Percentiles rank a stretch among this genome's conserved stretches.
phyloP scores from a whole-genome alignment of 179 eudicot species.

The Camellia oleifera region DNA sequence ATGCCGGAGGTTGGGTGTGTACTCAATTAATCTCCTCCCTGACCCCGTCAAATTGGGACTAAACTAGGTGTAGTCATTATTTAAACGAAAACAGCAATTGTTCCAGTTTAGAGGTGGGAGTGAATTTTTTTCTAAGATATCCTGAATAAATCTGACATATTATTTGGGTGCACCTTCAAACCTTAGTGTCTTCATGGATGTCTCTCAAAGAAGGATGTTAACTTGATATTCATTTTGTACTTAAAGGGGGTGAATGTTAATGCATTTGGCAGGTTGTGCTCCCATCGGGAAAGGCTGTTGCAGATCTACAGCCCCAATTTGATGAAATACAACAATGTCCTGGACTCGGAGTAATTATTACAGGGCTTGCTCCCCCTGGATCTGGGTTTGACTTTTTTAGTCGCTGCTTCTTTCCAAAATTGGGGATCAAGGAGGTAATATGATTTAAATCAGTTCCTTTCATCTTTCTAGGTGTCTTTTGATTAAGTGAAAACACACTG shows the following conservation, averaged over 20 bases:
- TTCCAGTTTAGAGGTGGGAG: background rate
- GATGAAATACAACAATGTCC: constrained; percentile 50
- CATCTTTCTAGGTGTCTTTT: background rate
- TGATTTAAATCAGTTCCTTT: background rate
- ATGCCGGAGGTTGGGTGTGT: too few relatives aligned
- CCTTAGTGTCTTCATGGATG: too few relatives aligned
- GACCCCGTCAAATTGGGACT: too few relatives aligned
- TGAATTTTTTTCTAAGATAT: background rate
- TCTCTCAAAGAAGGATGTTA: background rate
- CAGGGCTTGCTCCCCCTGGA: constrained; percentile 53
- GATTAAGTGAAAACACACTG: background rate
- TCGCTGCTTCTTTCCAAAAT: constrained; percentile 71
- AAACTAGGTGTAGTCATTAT: too few relatives aligned
- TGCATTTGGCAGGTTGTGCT: constrained; percentile 48
- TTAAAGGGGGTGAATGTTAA: background rate
- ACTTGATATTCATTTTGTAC: background rate
- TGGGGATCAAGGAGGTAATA: constrained; percentile 66
- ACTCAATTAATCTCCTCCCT: too few relatives aligned
- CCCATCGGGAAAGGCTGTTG: constrained; percentile 55
- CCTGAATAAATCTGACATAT: background rate
- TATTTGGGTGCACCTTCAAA: constrained; percentile 4
- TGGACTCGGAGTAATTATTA: constrained; percentile 62
- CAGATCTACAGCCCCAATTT: constrained; percentile 46
- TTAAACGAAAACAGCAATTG: too few relatives aligned
- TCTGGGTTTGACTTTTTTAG: constrained; percentile 76